Conservation (phyloP, 2,329 filamentous ascomycete species). For the Verticillium albo-atrum region DNA sequence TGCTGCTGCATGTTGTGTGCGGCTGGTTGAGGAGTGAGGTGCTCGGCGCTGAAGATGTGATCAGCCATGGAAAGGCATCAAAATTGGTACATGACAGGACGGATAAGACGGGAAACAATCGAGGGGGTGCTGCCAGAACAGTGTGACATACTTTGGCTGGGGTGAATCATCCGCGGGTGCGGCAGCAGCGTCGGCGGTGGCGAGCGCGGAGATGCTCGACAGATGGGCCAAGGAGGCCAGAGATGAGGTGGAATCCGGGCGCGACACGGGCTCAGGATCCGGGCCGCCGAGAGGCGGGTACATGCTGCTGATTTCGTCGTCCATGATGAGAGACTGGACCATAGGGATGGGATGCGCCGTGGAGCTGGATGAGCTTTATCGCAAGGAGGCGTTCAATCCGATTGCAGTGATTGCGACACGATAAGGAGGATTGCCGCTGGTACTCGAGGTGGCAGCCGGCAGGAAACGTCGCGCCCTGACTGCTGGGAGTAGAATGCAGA, state of each 20-base stretch:
- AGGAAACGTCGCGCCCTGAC: neutral
- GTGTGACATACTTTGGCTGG: neutral
- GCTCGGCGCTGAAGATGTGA: neutral
- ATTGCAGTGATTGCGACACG: neutral
- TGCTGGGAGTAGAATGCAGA: neutral
- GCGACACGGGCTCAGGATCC: slow-evolving; percentile 41
- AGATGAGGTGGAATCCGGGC: slow-evolving; percentile 45
- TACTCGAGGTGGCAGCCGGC: neutral
- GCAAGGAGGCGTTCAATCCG: neutral
- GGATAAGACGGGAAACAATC: neutral
- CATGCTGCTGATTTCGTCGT: slow-evolving; percentile 38
- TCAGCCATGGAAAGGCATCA: neutral
- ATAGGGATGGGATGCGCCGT: neutral
- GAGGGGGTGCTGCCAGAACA: neutral
- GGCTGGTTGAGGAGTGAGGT: neutral
- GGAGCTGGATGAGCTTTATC: neutral
- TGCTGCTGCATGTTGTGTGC: neutral
- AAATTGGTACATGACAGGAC: neutral
- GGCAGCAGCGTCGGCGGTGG: slow-evolving; percentile 25
- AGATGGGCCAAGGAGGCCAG: slow-evolving; percentile 40
- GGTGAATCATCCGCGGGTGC: neutral
- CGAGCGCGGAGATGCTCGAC: slow-evolving; percentile 40
- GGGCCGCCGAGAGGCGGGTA: slow-evolving; percentile 27
- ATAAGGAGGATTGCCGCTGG: neutral
- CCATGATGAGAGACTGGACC: slow-evolving; percentile 30